These are phyloP conservation scores for Hymenoscyphus scutula DNA, from an alignment of 2,329 filamentous ascomycete species.

Conservation along the genomic window DNA sequence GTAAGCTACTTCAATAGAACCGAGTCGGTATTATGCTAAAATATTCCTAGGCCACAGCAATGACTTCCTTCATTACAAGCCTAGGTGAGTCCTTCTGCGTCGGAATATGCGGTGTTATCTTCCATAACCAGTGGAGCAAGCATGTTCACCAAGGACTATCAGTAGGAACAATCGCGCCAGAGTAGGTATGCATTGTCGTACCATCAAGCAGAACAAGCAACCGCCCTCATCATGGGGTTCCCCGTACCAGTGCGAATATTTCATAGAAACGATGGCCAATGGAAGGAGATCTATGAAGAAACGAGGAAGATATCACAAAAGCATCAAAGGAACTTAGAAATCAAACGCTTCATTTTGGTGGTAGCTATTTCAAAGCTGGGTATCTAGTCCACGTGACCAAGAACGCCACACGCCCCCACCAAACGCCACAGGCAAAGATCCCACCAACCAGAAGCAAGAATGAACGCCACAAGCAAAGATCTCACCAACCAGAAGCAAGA, in stretches of 20 bases:
- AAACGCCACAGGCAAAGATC: no score
- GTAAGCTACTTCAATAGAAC: not conserved
- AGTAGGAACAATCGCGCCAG: slow-evolving; percentile 1
- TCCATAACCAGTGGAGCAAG: slow-evolving; percentile 24
- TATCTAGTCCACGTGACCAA: no score
- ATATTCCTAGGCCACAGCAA: slow-evolving; percentile 11
- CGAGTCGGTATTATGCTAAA: not conserved
- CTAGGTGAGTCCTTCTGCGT: slow-evolving; percentile 30
- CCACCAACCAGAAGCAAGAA: no score
- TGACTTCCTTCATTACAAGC: slow-evolving; percentile 31
- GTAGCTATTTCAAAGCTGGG: no score
- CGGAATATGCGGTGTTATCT: slow-evolving; percentile 29
- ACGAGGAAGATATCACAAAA: no score
- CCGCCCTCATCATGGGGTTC: slow-evolving; percentile 13
- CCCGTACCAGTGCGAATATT: slow-evolving; percentile 11
- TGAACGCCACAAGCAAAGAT: no score
- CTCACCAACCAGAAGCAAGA: no score
- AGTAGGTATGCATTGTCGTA: slow-evolving; percentile 14
- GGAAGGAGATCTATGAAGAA: no score
- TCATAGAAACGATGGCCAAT: slow-evolving; percentile 21
- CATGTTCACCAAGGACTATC: slow-evolving; percentile 3
- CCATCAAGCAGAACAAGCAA: slow-evolving; percentile 19
- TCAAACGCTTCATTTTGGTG: no score
- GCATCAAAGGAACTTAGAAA: no score
- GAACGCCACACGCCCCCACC: no score